A percentile compares a stretch with the other conserved stretches of the same genome.
Conservation (phyloP, 768 basidiomycete genomes). For the Lactarius sp. region DNA sequence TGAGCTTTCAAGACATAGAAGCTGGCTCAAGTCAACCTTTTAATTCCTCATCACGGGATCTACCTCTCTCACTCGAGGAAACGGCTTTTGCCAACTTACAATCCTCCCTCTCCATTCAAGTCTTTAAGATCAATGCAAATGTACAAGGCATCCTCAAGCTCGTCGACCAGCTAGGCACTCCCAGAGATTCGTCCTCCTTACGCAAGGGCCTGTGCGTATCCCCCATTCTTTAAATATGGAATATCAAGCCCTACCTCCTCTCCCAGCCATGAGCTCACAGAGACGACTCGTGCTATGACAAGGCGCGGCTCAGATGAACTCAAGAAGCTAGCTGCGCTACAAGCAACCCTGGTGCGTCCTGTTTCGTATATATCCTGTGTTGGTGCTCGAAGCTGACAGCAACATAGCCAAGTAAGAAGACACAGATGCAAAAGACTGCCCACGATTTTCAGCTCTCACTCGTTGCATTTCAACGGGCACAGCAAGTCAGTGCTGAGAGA, state of each 20-base stretch:
- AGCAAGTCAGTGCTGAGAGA: constrained; percentile 83
- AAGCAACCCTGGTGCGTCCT: constrained; percentile 50
- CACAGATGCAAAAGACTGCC: constrained; percentile 84
- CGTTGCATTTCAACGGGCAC: constrained; percentile 87
- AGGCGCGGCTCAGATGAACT: constrained; percentile 91
- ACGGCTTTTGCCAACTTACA: constrained; percentile 71
- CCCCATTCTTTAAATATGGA: neutral
- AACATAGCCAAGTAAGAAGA: constrained; percentile 70
- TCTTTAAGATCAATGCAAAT: constrained; percentile 98
- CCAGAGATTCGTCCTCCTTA: constrained; percentile 70
- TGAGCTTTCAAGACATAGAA: constrained; percentile 53
- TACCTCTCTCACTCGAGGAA: constrained; percentile 53
- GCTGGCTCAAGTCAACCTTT: constrained; percentile 36
- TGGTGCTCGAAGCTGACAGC: neutral
- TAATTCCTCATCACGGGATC: constrained; percentile 27
- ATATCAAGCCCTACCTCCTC: neutral
- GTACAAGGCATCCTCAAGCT: constrained; percentile 91
- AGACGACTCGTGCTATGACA: constrained; percentile 90
- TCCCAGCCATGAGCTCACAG: constrained; percentile 79
- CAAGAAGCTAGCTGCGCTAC: constrained; percentile 77
- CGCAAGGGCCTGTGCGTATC: constrained; percentile 80
- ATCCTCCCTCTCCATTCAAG: constrained; percentile 80
- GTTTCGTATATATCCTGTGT: neutral
- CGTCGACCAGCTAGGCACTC: constrained; percentile 93
- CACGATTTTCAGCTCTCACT: constrained; percentile 89